Base-by-base conservation (phyloP, 441 rosid genomes). In the Erodium trifolium region DNA sequence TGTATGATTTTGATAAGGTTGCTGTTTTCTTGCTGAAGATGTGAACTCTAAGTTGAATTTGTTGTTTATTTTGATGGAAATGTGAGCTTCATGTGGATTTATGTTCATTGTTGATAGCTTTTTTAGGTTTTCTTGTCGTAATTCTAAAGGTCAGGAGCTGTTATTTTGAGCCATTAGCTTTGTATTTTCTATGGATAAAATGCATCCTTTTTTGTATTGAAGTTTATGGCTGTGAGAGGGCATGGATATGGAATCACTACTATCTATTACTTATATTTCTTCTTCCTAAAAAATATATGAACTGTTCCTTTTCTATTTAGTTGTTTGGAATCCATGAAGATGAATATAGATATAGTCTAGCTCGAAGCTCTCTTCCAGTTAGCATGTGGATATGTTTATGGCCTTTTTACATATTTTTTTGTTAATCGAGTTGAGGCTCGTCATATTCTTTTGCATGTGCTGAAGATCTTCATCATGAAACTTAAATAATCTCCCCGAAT, bases 21-120 rank as follows among this genome's bases (percentile, higher is more conserved):
- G 73, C 17, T 66, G 37, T 71, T 16, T 49, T n/a, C 66, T 17
- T 13, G 37, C 19, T 53, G 60, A 16, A 53, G 60, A 53, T 53
- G 1, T 53, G 18, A 53, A 16, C 2, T 16, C 16, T 14, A 4
- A n/a, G 9, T 53, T n/a, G 9, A 14, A 16, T 53, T 53, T 53
- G 60, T 53, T 14, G 60, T 55, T 55, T 16, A 17, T 16, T 55
- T 55, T 55, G 62, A 7, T 55, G 62, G 5, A 16, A 55, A 55
- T 17, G 23, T 55, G 62, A 55, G 10, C 62, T 55, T 55, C 9
- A 55, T 55, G 62, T 55, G 23, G 23, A 55, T 55, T 55, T 55
- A 14, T 55, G 11, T 55, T 55, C 62, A 55, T 55, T 23, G 62
- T 16, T 55, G 19, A 16, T 55, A 17, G 27, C 23, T 55, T 55